A percentile compares a stretch with the other conserved stretches of the same genome.
phyloP scores from a whole-genome alignment of 2,329 filamentous ascomycete species.

The Paecilomyces variotii region DNA sequence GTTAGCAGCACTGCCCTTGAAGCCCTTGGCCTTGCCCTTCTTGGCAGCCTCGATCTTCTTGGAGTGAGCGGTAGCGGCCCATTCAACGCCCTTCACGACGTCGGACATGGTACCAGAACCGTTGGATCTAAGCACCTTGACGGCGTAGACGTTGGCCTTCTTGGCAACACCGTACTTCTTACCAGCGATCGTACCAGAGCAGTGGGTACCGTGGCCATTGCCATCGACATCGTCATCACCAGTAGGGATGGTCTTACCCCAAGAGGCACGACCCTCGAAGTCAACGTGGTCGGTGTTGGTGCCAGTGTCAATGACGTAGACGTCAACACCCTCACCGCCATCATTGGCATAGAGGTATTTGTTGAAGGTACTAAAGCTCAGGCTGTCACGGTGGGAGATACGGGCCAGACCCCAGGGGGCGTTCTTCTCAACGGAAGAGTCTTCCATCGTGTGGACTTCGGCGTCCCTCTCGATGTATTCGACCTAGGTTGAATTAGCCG shows the following conservation, averaged over 20 bases:
- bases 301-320: conserved; percentile 97
- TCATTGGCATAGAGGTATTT: conserved; percentile 91
- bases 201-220: conserved; percentile 98
- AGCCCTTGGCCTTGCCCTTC: conserved; percentile 84
- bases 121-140: conserved; percentile 97
- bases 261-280: conserved; percentile 89
- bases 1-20: conserved; percentile 98
- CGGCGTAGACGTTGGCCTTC: conserved; percentile 92
- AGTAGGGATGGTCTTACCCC: conserved; percentile 91
- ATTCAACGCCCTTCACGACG: conserved; percentile 97
- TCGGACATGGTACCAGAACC: conserved; percentile 98
- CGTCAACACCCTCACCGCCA: conserved; percentile 94
- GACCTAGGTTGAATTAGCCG: conserved; percentile 52
- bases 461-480: conserved; percentile 95
- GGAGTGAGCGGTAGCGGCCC: conserved; percentile 71
- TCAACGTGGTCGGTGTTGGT: conserved; percentile 92
- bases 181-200: conserved; percentile 93
- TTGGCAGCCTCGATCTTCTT: conserved; percentile 71
- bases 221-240: conserved; percentile 84
- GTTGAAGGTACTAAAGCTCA: conserved; percentile 91
- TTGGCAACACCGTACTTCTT: conserved; percentile 99
- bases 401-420: conserved; percentile 98
- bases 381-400: conserved; percentile 84
- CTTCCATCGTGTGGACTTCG: conserved; percentile 71
- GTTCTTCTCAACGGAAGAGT: conserved; percentile 67